A percentile compares a stretch with the other conserved stretches of the same genome.
phyloP scores from a whole-genome alignment of 2,329 filamentous ascomycete species.

The Diatrype stigma region DNA sequence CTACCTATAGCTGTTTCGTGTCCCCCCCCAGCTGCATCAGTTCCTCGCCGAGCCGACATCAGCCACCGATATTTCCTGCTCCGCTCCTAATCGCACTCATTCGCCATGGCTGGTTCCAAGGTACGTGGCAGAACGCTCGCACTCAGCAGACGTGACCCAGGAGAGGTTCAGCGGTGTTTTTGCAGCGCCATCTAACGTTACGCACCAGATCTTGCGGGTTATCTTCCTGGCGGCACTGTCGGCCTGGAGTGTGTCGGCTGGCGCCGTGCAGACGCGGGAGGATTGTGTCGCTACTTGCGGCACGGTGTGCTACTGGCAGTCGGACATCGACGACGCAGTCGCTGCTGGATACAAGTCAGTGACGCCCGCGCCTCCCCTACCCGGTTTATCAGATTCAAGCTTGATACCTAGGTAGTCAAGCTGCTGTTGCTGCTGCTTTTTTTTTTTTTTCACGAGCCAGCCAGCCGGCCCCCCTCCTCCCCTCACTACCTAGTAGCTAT shows the following conservation, averaged over 20 bases:
- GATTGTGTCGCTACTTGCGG: conserved; percentile 34
- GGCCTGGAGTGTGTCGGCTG: conserved; percentile 15
- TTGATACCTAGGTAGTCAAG: no score
- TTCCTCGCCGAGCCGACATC: no score
- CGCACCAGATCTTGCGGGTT: conserved; percentile 8
- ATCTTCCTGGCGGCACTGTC: conserved; percentile 17
- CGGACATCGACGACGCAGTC: conserved; percentile 30
- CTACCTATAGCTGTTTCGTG: not conserved
- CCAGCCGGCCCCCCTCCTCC: no score
- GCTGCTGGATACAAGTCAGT: conserved; percentile 27
- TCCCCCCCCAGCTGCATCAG: no score
- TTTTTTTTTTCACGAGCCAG: no score
- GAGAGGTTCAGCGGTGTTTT: no score
- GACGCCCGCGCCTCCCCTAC: no score
- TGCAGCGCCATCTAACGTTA: no score
- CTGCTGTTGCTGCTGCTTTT: no score
- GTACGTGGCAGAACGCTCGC: not conserved
- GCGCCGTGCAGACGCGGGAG: conserved; percentile 13
- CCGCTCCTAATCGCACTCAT: not conserved
- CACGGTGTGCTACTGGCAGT: conserved; percentile 31
- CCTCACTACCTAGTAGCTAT: no score
- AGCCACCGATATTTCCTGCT: not conserved
- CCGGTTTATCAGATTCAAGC: no score
- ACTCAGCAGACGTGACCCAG: no score
- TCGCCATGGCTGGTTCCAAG: conserved; percentile 1